Evolutionary conservation across 1,139 yeast genomes (phyloP).

Genomic region (Pichia sp.): DNA sequence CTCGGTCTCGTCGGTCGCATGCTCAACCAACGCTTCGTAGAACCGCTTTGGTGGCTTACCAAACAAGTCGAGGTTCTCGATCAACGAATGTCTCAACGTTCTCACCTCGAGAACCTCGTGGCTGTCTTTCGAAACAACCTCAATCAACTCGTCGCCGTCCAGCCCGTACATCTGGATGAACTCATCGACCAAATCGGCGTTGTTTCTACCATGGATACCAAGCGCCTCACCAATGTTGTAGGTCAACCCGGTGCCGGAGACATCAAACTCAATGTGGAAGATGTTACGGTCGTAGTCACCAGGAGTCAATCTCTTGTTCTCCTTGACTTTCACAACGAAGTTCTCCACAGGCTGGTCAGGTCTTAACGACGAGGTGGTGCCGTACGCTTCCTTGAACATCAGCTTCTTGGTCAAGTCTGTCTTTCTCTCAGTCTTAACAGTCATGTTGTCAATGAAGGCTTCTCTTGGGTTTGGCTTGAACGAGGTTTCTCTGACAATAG

Average conservation of each 20-base stretch:
- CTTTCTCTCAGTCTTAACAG: conserved; percentile 34
- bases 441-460: conserved; percentile 40
- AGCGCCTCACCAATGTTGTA: conserved; percentile 96
- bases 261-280: conserved; percentile 94
- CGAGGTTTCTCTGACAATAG: conserved; percentile 49
- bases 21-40: conserved; percentile 75
- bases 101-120: conserved; percentile 58
- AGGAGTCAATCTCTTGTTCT: conserved; percentile 92
- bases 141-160: conserved; percentile 62
- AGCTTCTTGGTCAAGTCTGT: conserved; percentile 65
- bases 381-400: conserved; percentile 78
- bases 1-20: conserved; percentile 67
- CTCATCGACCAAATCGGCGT: conserved; percentile 55
- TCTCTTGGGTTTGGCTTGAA: conserved; percentile 57
- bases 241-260: conserved; percentile 82
- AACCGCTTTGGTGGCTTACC: conserved; percentile 97
- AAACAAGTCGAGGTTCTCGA: conserved; percentile 78
- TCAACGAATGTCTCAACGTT: conserved; percentile 75
- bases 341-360: conserved; percentile 89
- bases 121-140: conserved; percentile 69
- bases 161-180: conserved; percentile 68
- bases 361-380: conserved; percentile 54
- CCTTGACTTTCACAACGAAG: conserved; percentile 85
- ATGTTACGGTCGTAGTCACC: conserved; percentile 85
- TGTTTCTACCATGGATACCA: conserved; percentile 91